A percentile compares a stretch with the other conserved stretches of the same genome.
These are phyloP conservation scores for Papiliotrema fonsecae DNA, from an alignment of 1,284 basidiomycete species.

Conservation along the genomic window DNA sequence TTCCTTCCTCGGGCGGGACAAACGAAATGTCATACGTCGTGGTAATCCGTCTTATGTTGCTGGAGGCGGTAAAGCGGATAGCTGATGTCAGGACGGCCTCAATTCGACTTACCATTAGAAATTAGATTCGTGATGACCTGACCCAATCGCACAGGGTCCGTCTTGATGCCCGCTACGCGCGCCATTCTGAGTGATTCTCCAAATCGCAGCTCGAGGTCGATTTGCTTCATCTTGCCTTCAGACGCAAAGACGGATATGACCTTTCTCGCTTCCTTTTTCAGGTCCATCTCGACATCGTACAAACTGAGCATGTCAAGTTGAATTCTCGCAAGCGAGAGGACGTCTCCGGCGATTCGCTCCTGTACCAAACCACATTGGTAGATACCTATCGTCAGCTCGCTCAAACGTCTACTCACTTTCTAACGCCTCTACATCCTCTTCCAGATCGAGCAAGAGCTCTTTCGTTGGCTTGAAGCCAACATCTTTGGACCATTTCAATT, in stretches of 20 bases:
- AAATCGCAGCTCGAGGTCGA: slow-evolving; percentile 29
- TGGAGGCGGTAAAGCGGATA: slow-evolving; percentile 31
- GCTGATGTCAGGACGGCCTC: slow-evolving; percentile 6
- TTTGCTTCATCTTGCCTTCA: slow-evolving; percentile 38
- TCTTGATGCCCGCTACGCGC: slow-evolving; percentile 30
- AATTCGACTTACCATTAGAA: slow-evolving; percentile 16
- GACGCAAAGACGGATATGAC: slow-evolving; percentile 33
- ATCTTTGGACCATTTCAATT: slow-evolving; percentile 23
- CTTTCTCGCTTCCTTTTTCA: slow-evolving; percentile 42
- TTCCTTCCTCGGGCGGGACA: slow-evolving; percentile 25
- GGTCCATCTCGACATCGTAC: slow-evolving; percentile 42
- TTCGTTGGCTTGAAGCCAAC: slow-evolving; percentile 33
- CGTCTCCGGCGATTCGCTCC: slow-evolving; percentile 49
- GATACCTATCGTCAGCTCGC: slow-evolving; percentile 15
- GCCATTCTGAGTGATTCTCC: slow-evolving; percentile 25
- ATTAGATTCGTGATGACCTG: slow-evolving; percentile 43
- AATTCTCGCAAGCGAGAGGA: slow-evolving; percentile 46
- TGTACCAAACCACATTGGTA: slow-evolving; percentile 47
- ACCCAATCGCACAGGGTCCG: slow-evolving; percentile 44
- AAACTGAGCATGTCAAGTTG: slow-evolving; percentile 43
- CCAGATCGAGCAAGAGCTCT: slow-evolving; percentile 38
- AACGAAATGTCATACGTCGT: slow-evolving; percentile 37
- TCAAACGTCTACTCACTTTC: slow-evolving; percentile 23
- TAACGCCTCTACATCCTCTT: slow-evolving; percentile 45
- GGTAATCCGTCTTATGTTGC: slow-evolving; percentile 28